Evolutionary conservation across 116 monocot genomes (phyloP), one percentile per base, ranked within the genome.

Genomic region (Dioscorea cayenensis): DNA sequence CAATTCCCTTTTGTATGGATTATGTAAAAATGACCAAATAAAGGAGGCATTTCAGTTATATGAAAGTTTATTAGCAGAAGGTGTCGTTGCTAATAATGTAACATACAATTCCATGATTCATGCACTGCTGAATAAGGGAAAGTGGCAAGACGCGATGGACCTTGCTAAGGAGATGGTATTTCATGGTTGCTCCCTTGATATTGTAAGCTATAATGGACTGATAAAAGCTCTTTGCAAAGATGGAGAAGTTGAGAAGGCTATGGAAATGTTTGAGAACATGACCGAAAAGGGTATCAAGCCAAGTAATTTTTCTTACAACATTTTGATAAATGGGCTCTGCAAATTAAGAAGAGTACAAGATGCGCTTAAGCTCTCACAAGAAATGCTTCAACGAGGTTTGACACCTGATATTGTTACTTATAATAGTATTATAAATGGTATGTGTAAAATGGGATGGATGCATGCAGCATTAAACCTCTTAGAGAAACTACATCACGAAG

Each of bases 51-150:
- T 81, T 21, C 63, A 68, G 59, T 19, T 92, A 14, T 88, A 75
- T 70, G 72, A 87, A 28, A 81, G 87, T 73, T 75, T 96, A 75
- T 28, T 92, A 12, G n/a, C 79, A 23, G 87, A 90, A 68, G 90
- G 92, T 64, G 76, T 96, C 29, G 66, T 84, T 65, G 96, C 96
- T 28, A 96, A 90, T 68, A 82, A 16, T 28, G 73, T 86, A 38
- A 92, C 92, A 28, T 96, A 90, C 51, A 96, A 96, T 29, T 92
- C 82, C n/a, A 71, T 96, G 62, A 88, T 96, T 49, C 84, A 84
- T 60, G 82, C 79, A 25, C 77, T 88, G 29, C 60, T 96, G 23
- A 68, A 60, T 55, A 84, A 71, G 25, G 88, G 86, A 37, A 67
- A 63, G 43, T 82, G 77, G 78, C 77, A 81, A 72, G 84, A 90